phyloP scores from a whole-genome alignment of 495 filamentous ascomycete species.

The Xylaria castorea region DNA sequence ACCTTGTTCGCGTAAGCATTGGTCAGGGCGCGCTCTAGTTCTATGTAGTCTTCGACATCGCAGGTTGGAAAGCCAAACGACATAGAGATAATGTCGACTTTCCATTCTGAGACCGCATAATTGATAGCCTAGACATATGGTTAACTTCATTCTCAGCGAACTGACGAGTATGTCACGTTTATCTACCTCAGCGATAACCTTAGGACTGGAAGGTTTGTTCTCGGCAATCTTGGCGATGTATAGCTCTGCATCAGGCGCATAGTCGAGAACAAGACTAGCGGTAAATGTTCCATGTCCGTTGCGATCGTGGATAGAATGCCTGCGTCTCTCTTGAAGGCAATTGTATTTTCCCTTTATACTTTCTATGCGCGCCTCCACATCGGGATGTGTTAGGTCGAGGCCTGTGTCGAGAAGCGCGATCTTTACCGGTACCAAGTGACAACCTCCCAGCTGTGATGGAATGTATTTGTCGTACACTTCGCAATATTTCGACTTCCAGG shows the following conservation, averaged over 20 bases:
- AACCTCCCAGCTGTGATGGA: neutral
- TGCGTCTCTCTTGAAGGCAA: slow-evolving; percentile 1
- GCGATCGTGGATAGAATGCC: neutral
- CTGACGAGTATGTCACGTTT: neutral
- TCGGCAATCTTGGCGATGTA: slow-evolving; percentile 27
- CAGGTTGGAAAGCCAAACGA: slow-evolving; percentile 29
- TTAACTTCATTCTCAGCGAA: neutral
- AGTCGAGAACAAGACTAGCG: slow-evolving; percentile 18
- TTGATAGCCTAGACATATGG: slow-evolving; percentile 27
- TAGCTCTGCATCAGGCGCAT: slow-evolving; percentile 28
- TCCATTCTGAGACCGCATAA: slow-evolving; percentile 22
- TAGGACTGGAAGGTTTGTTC: neutral
- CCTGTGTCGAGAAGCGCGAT: slow-evolving; percentile 35
- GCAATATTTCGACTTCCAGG: slow-evolving; percentile 11
- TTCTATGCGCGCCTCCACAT: neutral
- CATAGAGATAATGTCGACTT: slow-evolving; percentile 36
- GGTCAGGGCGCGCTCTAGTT: slow-evolving; percentile 23
- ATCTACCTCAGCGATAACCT: slow-evolving; percentile 26
- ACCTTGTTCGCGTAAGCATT: slow-evolving; percentile 25
- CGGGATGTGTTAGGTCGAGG: slow-evolving; percentile 18
- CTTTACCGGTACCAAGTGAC: slow-evolving; percentile 15
- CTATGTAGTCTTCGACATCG: slow-evolving; percentile 1
- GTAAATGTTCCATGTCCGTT: slow-evolving; percentile 20
- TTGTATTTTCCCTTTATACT: slow-evolving; percentile 15
- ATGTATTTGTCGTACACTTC: slow-evolving; percentile 14